phyloP scores from a whole-genome alignment of 495 filamentous ascomycete species.

The Parmelia sp. region DNA sequence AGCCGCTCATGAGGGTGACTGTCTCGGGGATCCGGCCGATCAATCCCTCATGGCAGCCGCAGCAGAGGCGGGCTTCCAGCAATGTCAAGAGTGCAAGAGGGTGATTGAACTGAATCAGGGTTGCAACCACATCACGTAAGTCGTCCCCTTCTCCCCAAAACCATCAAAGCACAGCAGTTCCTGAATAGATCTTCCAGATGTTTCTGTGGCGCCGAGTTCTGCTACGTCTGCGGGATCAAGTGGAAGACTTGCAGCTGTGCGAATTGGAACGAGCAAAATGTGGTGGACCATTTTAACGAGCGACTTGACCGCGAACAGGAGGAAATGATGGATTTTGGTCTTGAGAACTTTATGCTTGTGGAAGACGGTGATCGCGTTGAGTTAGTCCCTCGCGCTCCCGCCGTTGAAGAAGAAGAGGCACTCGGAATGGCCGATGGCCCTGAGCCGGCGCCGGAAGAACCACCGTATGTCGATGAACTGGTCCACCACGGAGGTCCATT shows the following conservation, averaged over 20 bases:
- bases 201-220: slow-evolving; percentile 10
- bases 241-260: background rate
- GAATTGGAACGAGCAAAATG: background rate
- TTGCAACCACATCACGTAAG: slow-evolving; percentile 19
- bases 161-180: background rate
- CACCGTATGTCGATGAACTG: background rate
- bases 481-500: background rate
- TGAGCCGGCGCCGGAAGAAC: background rate
- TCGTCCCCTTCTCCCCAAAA: background rate
- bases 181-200: slow-evolving; percentile 7
- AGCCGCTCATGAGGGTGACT: slow-evolving; percentile 8
- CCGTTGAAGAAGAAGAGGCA: background rate
- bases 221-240: background rate
- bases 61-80: slow-evolving; percentile 5
- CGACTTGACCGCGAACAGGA: background rate
- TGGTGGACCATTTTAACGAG: background rate
- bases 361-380: no score
- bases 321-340: no score
- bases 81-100: slow-evolving; percentile 13
- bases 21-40: background rate
- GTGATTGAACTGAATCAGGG: slow-evolving; percentile 9
- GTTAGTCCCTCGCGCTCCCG: background rate
- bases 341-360: no score
- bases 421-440: background rate
- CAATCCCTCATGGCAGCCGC: background rate